Conservation (phyloP, 768 basidiomycete species). For the Tricholomella constricta region DNA sequence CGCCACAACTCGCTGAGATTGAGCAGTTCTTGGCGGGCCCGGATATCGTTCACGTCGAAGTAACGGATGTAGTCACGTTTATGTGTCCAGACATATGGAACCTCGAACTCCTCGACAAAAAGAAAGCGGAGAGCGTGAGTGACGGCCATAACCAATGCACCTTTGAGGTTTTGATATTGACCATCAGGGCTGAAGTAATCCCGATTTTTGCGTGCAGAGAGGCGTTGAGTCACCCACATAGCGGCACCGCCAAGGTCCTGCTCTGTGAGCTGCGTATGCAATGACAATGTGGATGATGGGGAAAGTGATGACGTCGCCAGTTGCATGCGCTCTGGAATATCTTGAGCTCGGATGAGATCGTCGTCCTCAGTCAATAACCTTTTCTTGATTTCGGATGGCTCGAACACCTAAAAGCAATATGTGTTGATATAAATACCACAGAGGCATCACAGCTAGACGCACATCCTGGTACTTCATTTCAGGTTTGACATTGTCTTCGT, state of each 20-base stretch:
- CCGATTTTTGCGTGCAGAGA: conserved; percentile 69
- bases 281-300: conserved; percentile 55
- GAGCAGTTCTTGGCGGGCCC: conserved; percentile 70
- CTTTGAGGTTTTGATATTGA: conserved; percentile 56
- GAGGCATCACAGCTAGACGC: conserved; percentile 13
- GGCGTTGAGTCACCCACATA: conserved; percentile 81
- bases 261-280: conserved; percentile 65
- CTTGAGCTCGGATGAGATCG: conserved; percentile 85
- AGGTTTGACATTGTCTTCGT: conserved; percentile 54
- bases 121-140: conserved; percentile 77
- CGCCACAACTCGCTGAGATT: conserved; percentile 84
- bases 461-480: conserved; percentile 90
- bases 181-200: conserved; percentile 75
- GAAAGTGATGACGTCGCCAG: conserved; percentile 86
- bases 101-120: conserved; percentile 88
- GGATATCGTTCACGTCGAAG: conserved; percentile 69
- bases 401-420: conserved; percentile 73
- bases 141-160: conserved; percentile 76
- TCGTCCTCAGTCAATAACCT: conserved; percentile 92
- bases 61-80: conserved; percentile 88
- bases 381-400: conserved; percentile 93
- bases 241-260: conserved; percentile 81
- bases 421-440: conserved; percentile 1
- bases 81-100: conserved; percentile 94
- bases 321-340: conserved; percentile 96